Base-by-base conservation (phyloP, 257 asterid genomes). In the Gentiana dahurica region DNA sequence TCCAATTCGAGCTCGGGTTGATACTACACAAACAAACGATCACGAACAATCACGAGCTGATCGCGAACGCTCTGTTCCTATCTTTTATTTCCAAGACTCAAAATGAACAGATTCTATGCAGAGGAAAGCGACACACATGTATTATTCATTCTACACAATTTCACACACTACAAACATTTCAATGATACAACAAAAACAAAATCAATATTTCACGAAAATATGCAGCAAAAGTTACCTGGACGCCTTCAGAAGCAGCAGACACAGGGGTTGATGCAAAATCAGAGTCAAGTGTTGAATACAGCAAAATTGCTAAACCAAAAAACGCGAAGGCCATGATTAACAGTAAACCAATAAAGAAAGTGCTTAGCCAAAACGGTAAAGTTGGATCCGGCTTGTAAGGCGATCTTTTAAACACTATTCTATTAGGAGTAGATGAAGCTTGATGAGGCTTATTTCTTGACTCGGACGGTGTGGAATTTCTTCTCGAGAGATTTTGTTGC, bases 241-340 rank as follows among this genome's bases (percentile, higher is more conserved):
- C 96, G 70, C 96, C 98, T 75, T 84, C 96, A 1, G 94, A 75
- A 38, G 91, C 91, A 45, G 98, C 98, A 61, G 88, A 84, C 64
- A 81, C 94, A 38, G 94, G 81, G 24, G 71, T 38, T 3, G 81
- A 63, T 1, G 71, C 56, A 58, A 73, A 67, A 64, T 82, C 94
- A 51, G 88, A 80, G 63, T 81, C 91, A 32, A 84, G 79, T 52
- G 82, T 72, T 37, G 87, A 60, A 65, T 80, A 68, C 49, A 84
- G 73, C 37, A 81, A 71, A 34, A 84, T 75, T 2, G 94, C 97
- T 34, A 84, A 71, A 32, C 73, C 85, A 46, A 83, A 84, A 65
- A 81, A 84, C 0, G 91, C 75, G 64, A 82, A 36, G 37, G 96
- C 94, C 96, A 90, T 90, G 36, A 61, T 58, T 58, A 82, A 63